Evolutionary conservation across 495 filamentous ascomycete genomes (phyloP).

Genomic region (Trichoderma gamsii): DNA sequence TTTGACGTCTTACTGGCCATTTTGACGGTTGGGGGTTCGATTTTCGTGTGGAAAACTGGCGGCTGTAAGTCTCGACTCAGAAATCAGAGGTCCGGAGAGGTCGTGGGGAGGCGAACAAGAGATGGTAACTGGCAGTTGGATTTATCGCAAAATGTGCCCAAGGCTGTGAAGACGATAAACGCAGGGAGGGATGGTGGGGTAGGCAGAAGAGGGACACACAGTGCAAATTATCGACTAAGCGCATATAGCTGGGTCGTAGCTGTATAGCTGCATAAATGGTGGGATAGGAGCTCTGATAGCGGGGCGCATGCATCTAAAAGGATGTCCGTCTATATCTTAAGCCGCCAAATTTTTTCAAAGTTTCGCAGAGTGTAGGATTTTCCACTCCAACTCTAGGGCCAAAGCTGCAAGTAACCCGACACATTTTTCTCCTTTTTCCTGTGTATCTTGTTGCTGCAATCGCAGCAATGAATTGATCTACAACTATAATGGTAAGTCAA

Average conservation of each 20-base stretch:
- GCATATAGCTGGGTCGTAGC: background rate
- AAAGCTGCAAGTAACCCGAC: background rate
- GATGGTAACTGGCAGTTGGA: background rate
- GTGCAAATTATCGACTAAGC: background rate
- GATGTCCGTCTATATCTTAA: background rate
- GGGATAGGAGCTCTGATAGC: background rate
- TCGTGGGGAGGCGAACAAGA: background rate
- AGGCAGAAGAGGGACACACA: constrained; percentile 1
- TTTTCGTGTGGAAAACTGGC: background rate
- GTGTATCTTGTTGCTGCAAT: background rate
- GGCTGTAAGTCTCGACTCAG: background rate
- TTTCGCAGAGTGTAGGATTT: background rate
- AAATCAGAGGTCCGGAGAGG: background rate
- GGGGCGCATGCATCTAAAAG: background rate
- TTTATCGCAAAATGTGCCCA: constrained; percentile 13
- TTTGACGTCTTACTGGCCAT: constrained; percentile 16
- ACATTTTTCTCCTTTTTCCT: background rate
- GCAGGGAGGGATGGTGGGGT: constrained; percentile 4
- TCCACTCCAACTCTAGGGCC: background rate
- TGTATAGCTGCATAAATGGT: background rate
- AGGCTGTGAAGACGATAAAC: constrained; percentile 11
- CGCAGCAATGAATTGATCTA: background rate
- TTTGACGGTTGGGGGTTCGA: constrained; percentile 11
- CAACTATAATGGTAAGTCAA: background rate
- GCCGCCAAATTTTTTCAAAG: constrained; percentile 7